Percentiles rank a stretch among this genome's conserved stretches.
These are phyloP conservation scores for Beauveria caledonica DNA, from an alignment of 2,329 filamentous ascomycete genomes.

Conservation along the genomic window DNA sequence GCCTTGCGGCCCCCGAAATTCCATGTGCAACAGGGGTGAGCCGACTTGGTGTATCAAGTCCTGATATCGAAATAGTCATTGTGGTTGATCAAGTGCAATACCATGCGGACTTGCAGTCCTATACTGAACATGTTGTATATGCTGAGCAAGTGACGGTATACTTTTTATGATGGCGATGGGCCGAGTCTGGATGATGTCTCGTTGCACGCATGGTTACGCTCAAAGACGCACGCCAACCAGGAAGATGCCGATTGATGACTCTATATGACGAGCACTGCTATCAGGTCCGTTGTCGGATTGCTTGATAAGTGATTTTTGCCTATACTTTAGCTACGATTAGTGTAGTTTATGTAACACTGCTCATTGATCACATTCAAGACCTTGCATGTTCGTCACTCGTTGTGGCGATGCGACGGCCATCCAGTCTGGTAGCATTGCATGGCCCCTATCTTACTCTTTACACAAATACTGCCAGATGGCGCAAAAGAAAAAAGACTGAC, in stretches of 20 bases:
- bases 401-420: background rate
- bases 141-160: too few relatives aligned
- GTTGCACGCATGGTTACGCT: too few relatives aligned
- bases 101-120: background rate
- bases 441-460: background rate
- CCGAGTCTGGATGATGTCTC: too few relatives aligned
- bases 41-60: background rate
- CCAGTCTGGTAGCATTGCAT: background rate
- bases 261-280: too few relatives aligned
- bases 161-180: too few relatives aligned
- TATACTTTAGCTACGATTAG: too few relatives aligned
- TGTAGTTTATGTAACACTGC: background rate
- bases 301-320: too few relatives aligned
- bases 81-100: background rate
- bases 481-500: background rate
- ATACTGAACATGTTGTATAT: too few relatives aligned
- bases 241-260: too few relatives aligned
- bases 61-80: background rate
- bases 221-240: too few relatives aligned
- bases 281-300: too few relatives aligned
- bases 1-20: background rate
- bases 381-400: background rate
- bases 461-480: too few relatives aligned
- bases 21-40: background rate
- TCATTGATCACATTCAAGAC: background rate